Evolutionary conservation across 345 rosid species (phyloP).

Genomic region (Eucalyptus tenuipes): DNA sequence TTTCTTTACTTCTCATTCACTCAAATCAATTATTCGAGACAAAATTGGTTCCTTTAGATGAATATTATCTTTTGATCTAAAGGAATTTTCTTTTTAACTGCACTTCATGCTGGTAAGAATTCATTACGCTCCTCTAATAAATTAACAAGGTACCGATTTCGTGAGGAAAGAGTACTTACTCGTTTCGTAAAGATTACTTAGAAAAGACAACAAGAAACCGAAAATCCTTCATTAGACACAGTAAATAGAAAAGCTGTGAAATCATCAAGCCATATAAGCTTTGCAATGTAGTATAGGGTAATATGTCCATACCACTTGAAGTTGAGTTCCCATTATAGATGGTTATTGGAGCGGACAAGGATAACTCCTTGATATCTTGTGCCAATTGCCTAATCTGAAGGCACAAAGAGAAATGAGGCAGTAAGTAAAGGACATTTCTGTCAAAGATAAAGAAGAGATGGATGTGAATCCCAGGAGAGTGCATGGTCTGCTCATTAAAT

Average conservation of each 20-base stretch:
- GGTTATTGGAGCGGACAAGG: slow-evolving; percentile 56
- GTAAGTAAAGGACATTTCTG: background rate
- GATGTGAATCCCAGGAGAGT: background rate
- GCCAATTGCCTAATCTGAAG: slow-evolving; percentile 70
- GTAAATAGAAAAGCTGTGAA: background rate
- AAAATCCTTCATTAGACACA: background rate
- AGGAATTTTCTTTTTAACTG: background rate
- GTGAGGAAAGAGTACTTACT: background rate
- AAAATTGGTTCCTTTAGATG: background rate
- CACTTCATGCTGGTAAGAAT: background rate
- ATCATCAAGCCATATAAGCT: background rate
- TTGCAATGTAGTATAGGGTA: background rate
- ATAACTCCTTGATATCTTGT: slow-evolving; percentile 81
- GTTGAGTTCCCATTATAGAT: slow-evolving; percentile 53
- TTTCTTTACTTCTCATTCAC: background rate
- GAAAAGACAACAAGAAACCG: background rate
- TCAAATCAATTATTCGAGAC: background rate
- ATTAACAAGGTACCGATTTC: background rate
- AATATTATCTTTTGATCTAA: background rate
- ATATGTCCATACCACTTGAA: slow-evolving; percentile 12
- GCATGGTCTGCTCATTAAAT: background rate
- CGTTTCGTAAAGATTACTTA: background rate
- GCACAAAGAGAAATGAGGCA: background rate
- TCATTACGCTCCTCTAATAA: background rate
- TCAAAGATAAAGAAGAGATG: background rate